Percentiles rank a stretch among this genome's conserved stretches.
phyloP scores from a whole-genome alignment of 768 basidiomycete genomes.

The Lentinula raphanica region DNA sequence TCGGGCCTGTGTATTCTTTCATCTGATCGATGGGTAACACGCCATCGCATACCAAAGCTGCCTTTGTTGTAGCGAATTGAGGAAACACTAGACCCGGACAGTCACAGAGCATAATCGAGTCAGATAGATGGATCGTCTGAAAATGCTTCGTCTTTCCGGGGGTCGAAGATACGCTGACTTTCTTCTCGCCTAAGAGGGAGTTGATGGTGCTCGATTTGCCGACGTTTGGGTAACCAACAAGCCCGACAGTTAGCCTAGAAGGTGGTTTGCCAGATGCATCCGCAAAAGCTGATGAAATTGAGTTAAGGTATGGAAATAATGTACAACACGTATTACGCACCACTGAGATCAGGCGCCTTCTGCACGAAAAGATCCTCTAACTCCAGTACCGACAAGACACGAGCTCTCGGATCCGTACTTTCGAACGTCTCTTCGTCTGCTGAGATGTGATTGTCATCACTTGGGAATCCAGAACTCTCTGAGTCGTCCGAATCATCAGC shows the following conservation, averaged over 20 bases:
- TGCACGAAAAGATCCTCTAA: slow-evolving; percentile 77
- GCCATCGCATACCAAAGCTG: slow-evolving; percentile 93
- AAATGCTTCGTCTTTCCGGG: slow-evolving; percentile 99
- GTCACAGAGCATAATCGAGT: slow-evolving; percentile 84
- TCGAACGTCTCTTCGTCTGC: slow-evolving; percentile 50
- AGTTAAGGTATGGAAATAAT: too few species aligned
- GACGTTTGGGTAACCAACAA: slow-evolving; percentile 98
- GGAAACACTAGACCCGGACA: slow-evolving; percentile 98
- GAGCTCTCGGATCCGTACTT: slow-evolving; percentile 58
- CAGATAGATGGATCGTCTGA: slow-evolving; percentile 94
- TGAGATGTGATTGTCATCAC: slow-evolving; percentile 38
- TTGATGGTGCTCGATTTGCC: slow-evolving; percentile 99
- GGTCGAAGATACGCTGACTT: slow-evolving; percentile 96
- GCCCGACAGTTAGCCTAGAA: slow-evolving; percentile 70
- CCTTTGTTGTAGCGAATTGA: slow-evolving; percentile 95
- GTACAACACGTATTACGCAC: slow-evolving; percentile 44
- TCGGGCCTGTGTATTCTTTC: slow-evolving; percentile 86
- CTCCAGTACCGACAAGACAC: slow-evolving; percentile 80
- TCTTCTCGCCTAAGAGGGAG: slow-evolving; percentile 91
- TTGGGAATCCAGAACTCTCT: slow-evolving; percentile 19
- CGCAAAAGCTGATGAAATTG: slow-evolving; percentile 65
- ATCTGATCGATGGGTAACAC: slow-evolving; percentile 97
- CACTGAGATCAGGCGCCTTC: slow-evolving; percentile 63
- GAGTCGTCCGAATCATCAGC: slow-evolving; percentile 24
- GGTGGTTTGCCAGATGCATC: slow-evolving; percentile 53